A percentile compares a stretch with the other conserved stretches of the same genome.
phyloP scores from a whole-genome alignment of 148 eudicot genomes.

The Cornus controversa region DNA sequence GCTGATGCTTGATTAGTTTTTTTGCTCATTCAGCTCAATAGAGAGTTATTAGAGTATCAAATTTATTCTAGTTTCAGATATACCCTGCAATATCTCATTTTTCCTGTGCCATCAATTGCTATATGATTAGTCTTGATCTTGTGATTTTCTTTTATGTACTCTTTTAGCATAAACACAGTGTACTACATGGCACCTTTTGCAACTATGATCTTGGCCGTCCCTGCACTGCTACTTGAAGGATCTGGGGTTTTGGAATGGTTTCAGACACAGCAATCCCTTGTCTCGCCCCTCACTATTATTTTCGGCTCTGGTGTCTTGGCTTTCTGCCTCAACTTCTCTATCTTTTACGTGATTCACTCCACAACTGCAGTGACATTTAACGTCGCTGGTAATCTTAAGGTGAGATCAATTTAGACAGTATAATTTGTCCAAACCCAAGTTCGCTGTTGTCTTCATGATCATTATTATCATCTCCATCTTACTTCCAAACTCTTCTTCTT shows the following conservation, averaged over 20 bases:
- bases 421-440: no score
- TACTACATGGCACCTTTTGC: slow-evolving; percentile 99
- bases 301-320: slow-evolving; percentile 86
- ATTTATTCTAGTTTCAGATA: background rate
- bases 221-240: slow-evolving; percentile 90
- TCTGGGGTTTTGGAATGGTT: slow-evolving; percentile 75
- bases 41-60: background rate
- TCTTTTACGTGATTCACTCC: slow-evolving; percentile 93
- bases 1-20: background rate
- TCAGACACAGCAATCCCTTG: slow-evolving; percentile 42
- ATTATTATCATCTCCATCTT: background rate
- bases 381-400: slow-evolving; percentile 99
- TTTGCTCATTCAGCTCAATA: background rate
- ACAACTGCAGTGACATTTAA: slow-evolving; percentile 97
- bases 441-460: background rate
- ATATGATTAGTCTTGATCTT: background rate
- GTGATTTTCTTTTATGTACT: background rate
- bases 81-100: background rate
- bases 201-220: slow-evolving; percentile 78
- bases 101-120: background rate
- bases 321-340: slow-evolving; percentile 93
- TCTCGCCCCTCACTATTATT: slow-evolving; percentile 60
- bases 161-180: slow-evolving; percentile 82
- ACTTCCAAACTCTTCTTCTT: background rate
- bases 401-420: slow-evolving; percentile 20